These are phyloP conservation scores for Rhodotorula mucilaginosa DNA, from an alignment of 1,284 basidiomycete species.

Conservation along the genomic window DNA sequence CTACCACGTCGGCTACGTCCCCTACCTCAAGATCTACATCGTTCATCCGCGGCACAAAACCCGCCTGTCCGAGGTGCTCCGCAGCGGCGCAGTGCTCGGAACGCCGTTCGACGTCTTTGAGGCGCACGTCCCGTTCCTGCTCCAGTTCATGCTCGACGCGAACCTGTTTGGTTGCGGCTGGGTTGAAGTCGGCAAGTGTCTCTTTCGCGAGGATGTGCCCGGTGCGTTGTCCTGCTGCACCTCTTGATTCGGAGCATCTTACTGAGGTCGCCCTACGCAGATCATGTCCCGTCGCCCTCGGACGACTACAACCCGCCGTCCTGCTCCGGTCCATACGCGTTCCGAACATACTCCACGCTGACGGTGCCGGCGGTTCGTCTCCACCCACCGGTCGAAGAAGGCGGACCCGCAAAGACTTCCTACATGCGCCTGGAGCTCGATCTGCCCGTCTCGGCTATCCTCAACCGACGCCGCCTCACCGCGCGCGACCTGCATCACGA, in stretches of 20 bases:
- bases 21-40: conserved; percentile 85
- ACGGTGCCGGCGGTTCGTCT: conserved; percentile 23
- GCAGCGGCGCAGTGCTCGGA: conserved; percentile 75
- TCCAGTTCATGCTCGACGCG: conserved; percentile 95
- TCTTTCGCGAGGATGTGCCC: conserved; percentile 55
- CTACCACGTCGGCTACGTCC: conserved; percentile 78
- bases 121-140: conserved; percentile 79
- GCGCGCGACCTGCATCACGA: conserved; percentile 73
- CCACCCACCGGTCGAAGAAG: conserved; percentile 18
- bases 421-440: conserved; percentile 72
- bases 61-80: conserved; percentile 70
- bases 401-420: conserved; percentile 30
- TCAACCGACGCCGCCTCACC: conserved; percentile 70
- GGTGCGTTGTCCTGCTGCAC: conserved; percentile 39
- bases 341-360: conserved; percentile 25
- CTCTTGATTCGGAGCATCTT: neutral
- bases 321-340: conserved; percentile 22
- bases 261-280: neutral
- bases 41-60: conserved; percentile 67
- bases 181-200: conserved; percentile 62
- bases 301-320: conserved; percentile 30
- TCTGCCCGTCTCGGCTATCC: conserved; percentile 72
- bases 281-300: conserved; percentile 5
- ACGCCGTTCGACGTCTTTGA: conserved; percentile 77
- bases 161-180: conserved; percentile 92